These are phyloP conservation scores for Hirschioporus abietinus DNA, from an alignment of 768 basidiomycete genomes.

Conservation along the genomic window DNA sequence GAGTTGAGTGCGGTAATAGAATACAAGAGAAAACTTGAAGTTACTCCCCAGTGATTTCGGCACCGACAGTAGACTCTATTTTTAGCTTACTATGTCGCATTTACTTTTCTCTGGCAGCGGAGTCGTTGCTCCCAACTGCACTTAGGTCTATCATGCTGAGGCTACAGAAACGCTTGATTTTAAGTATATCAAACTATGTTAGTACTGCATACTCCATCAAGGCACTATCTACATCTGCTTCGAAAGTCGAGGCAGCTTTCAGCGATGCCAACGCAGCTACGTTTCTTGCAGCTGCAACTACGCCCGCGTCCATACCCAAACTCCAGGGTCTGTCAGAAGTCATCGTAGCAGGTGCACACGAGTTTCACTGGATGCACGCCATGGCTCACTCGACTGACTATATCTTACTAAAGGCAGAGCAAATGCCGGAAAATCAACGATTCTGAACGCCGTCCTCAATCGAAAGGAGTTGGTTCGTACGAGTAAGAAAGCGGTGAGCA, in stretches of 20 bases:
- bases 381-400: not conserved
- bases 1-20: not conserved
- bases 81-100: no score
- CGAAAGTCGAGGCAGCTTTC: slow-evolving; percentile 9
- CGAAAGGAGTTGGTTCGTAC: slow-evolving; percentile 51
- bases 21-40: not conserved
- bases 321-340: slow-evolving; percentile 23
- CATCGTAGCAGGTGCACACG: not conserved
- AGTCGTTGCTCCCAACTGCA: no score
- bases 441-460: slow-evolving; percentile 65
- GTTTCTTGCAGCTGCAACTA: slow-evolving; percentile 20
- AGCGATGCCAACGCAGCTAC: slow-evolving; percentile 16
- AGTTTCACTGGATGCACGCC: not conserved
- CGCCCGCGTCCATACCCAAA: slow-evolving; percentile 15
- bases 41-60: no score
- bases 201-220: not conserved
- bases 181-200: not conserved
- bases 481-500: slow-evolving; percentile 66
- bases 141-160: not conserved
- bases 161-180: not conserved
- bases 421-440: slow-evolving; percentile 71
- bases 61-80: no score
- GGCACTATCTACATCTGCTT: slow-evolving; percentile 16
- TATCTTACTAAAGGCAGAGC: slow-evolving; percentile 50
- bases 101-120: no score